These are phyloP conservation scores for Fragaria vesca DNA, from an alignment of 306 rosid genomes.

Conservation along the genomic window DNA sequence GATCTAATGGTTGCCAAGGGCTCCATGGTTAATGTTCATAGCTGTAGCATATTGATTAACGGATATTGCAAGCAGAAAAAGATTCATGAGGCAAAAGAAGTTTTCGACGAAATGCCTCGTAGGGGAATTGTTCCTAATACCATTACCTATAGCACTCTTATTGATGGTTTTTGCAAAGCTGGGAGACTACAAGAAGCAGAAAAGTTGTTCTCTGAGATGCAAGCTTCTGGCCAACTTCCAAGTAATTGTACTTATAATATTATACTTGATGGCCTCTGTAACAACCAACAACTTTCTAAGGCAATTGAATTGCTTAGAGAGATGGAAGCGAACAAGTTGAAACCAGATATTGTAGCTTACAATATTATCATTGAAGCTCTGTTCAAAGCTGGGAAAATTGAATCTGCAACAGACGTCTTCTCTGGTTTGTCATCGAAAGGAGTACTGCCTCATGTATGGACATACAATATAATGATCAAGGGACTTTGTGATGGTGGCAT, in stretches of 20 bases:
- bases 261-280: background rate
- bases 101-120: no score
- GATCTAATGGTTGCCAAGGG: background rate
- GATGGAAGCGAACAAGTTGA: background rate
- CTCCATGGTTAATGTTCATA: background rate
- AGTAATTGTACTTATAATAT: background rate
- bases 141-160: background rate
- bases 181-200: constrained; percentile 23
- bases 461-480: background rate
- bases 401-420: background rate
- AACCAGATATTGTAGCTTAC: background rate
- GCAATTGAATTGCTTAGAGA: background rate
- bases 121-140: background rate
- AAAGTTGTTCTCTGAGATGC: constrained; percentile 20
- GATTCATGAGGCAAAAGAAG: no score
- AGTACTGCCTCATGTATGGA: background rate
- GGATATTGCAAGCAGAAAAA: background rate
- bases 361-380: background rate
- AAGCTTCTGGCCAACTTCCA: background rate
- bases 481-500: background rate
- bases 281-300: background rate
- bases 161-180: background rate
- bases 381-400: background rate
- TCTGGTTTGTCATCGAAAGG: background rate
- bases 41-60: background rate